Conservation (phyloP, 176 grass and related monocot species). For the barley (Hordeum vulgare) region DNA sequence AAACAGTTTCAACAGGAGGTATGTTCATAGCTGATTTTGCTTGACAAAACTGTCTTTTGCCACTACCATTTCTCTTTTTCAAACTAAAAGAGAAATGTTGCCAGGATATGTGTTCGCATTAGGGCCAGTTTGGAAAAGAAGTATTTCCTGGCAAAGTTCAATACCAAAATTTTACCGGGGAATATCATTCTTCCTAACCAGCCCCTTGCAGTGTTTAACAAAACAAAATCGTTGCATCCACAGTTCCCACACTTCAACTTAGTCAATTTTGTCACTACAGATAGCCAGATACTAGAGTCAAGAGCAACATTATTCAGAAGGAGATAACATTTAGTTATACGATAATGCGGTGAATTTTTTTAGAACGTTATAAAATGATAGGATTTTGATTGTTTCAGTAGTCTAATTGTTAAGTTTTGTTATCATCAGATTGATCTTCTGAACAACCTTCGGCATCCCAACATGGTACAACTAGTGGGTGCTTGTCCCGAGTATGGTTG, state of each 20-base stretch:
- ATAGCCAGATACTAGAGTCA: background rate
- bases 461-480: slow-evolving; percentile 83
- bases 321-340: background rate
- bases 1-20: slow-evolving; percentile 94
- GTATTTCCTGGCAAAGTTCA: background rate
- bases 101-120: background rate
- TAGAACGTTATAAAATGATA: background rate
- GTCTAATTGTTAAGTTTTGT: background rate
- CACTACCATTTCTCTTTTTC: slow-evolving; percentile 5
- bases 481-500: slow-evolving; percentile 83
- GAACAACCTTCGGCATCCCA: slow-evolving; percentile 70
- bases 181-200: background rate
- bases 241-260: background rate
- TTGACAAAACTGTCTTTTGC: background rate
- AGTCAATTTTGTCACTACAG: background rate
- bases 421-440: slow-evolving; percentile 63
- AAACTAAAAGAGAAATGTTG: background rate
- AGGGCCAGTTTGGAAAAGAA: background rate
- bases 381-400: background rate
- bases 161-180: background rate
- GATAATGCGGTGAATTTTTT: background rate
- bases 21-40: slow-evolving; percentile 7
- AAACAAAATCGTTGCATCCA: background rate
- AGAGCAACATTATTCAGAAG: background rate
- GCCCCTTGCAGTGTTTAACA: background rate